Evolutionary conservation across 1,284 basidiomycete species (phyloP).

Genomic region (Ustilago hordei): DNA sequence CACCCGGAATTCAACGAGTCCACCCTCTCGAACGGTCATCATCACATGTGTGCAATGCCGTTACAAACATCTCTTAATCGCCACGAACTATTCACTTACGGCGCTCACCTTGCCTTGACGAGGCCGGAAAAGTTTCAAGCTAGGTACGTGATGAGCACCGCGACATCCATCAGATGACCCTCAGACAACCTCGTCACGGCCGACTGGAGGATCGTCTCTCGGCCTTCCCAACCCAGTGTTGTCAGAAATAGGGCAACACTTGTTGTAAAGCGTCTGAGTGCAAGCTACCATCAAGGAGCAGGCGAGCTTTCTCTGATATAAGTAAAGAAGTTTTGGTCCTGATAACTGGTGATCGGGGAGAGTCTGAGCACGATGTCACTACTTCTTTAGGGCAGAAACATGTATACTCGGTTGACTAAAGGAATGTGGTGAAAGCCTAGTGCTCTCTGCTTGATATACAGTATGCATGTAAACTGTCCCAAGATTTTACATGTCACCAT

Average conservation of each 20-base stretch:
- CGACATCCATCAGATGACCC: neutral
- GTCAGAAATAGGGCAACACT: neutral
- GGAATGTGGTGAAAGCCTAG: too few species aligned
- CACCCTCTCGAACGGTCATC: slow-evolving; percentile 1
- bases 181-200: neutral
- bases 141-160: neutral
- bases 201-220: neutral
- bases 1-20: neutral
- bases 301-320: too few species aligned
- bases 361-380: too few species aligned
- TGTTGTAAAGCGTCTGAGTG: neutral
- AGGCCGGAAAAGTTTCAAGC: slow-evolving; percentile 20
- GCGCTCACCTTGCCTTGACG: neutral
- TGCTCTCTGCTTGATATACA: too few species aligned
- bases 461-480: too few species aligned
- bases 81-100: slow-evolving; percentile 5
- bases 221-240: neutral
- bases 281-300: neutral
- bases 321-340: too few species aligned
- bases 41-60: slow-evolving; percentile 6
- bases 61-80: neutral
- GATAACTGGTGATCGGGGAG: too few species aligned
- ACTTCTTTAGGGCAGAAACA: too few species aligned
- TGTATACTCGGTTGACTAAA: too few species aligned
- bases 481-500: too few species aligned